These are phyloP conservation scores for Leccinum boreale DNA, from an alignment of 768 basidiomycete species.

Conservation along the genomic window DNA sequence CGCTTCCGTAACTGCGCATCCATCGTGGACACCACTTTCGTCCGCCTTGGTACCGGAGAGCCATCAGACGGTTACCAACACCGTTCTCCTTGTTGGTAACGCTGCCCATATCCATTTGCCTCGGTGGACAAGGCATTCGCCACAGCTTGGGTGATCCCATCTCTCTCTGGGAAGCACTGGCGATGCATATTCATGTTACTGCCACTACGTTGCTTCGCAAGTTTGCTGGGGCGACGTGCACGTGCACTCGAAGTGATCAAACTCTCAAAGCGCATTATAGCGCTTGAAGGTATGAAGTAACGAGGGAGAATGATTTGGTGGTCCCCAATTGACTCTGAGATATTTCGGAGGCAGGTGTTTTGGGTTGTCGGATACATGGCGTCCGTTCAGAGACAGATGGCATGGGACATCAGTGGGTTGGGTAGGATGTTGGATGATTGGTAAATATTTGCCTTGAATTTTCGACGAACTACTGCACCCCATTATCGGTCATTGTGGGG, in stretches of 20 bases:
- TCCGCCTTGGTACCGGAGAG: constrained; percentile 21
- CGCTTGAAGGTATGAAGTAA: constrained; percentile 21
- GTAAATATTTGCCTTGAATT: no score
- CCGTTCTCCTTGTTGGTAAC: constrained; percentile 37
- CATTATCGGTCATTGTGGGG: no score
- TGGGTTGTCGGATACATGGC: constrained; percentile 17
- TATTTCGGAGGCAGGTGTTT: constrained; percentile 25
- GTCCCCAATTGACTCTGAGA: constrained; percentile 25
- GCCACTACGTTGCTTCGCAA: constrained; percentile 26
- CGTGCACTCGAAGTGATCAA: constrained; percentile 41
- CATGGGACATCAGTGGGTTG: constrained; percentile 3
- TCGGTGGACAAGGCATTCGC: constrained; percentile 52
- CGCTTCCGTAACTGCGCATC: not conserved
- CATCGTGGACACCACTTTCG: no score
- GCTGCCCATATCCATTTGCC: constrained; percentile 55
- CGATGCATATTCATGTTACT: constrained; percentile 28
- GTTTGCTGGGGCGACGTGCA: constrained; percentile 35
- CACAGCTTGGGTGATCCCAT: constrained; percentile 53
- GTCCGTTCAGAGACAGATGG: constrained; percentile 7
- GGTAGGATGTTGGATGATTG: not conserved
- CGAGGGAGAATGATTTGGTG: constrained; percentile 14
- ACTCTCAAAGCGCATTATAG: constrained; percentile 36
- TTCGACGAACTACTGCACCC: no score
- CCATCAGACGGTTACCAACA: constrained; percentile 2
- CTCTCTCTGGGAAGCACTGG: constrained; percentile 40